phyloP scores from a whole-genome alignment of 352 stramenopile genomes.

The Globisporangium canariense region DNA sequence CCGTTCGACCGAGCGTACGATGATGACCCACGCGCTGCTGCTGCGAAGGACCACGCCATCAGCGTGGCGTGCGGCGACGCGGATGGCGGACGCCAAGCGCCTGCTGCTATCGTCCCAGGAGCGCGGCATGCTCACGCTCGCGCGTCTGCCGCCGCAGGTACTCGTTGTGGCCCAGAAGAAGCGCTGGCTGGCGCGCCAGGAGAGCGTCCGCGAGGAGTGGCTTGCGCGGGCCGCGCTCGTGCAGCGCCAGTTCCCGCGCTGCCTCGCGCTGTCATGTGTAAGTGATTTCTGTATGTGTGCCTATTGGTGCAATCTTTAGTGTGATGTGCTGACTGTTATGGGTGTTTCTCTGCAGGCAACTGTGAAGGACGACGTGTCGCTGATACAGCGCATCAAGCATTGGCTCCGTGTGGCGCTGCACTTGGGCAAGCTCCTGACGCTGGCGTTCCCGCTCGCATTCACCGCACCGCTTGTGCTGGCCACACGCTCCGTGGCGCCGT shows the following conservation, averaged over 20 bases:
- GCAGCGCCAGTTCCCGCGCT: conserved; percentile 14
- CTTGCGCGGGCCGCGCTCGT: not conserved
- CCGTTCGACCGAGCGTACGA: conserved; percentile 1
- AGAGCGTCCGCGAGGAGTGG: conserved; percentile 11
- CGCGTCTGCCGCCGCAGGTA: conserved; percentile 16
- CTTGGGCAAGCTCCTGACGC: conserved; percentile 52
- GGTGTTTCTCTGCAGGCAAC: conserved; percentile 2
- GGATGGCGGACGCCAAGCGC: not conserved
- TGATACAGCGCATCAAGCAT: conserved; percentile 34
- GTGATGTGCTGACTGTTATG: not conserved
- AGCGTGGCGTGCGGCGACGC: not conserved
- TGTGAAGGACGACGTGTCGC: conserved; percentile 17
- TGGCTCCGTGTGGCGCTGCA: conserved; percentile 50
- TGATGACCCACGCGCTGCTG: conserved; percentile 11
- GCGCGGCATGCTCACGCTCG: conserved; percentile 1
- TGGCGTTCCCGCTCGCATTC: conserved; percentile 42
- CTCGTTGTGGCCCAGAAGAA: conserved; percentile 16
- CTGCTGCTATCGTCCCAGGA: conserved; percentile 8
- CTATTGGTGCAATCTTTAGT: not conserved
- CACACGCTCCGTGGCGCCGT: conserved; percentile 20
- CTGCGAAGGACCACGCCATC: conserved; percentile 5
- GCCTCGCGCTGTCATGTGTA: conserved; percentile 19
- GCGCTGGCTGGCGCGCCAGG: conserved; percentile 3
- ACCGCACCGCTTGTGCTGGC: conserved; percentile 47
- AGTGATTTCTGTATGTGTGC: not conserved